These are phyloP conservation scores for Hyaloscypha bicolor DNA, from an alignment of 495 filamentous ascomycete species.

Conservation along the genomic window DNA sequence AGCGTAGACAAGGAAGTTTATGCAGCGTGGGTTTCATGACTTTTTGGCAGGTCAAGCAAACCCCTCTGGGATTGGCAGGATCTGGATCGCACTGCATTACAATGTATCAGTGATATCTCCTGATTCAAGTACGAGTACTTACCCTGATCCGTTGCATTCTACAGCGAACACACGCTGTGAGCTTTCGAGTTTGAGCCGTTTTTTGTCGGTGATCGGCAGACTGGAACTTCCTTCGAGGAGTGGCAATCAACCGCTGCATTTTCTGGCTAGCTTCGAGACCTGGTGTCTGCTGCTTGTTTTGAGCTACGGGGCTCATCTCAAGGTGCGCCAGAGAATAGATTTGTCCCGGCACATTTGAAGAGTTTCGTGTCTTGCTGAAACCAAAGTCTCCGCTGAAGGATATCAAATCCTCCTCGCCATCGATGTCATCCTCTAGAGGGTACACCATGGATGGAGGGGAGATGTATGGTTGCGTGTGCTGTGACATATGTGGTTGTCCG, in stretches of 20 bases:
- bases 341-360: neutral
- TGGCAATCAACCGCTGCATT: neutral
- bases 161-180: constrained; percentile 54
- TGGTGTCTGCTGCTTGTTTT: too few relatives aligned
- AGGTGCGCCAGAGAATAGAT: neutral
- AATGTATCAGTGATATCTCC: neutral
- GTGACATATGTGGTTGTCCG: neutral
- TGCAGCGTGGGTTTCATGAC: constrained; percentile 44
- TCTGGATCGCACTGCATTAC: constrained; percentile 48
- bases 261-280: neutral
- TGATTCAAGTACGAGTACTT: constrained; percentile 27
- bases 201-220: constrained; percentile 45
- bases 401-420: neutral
- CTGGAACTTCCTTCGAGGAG: constrained; percentile 48
- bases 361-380: neutral
- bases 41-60: constrained; percentile 51
- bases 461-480: neutral
- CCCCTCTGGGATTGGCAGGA: constrained; percentile 41
- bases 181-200: constrained; percentile 52
- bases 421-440: neutral
- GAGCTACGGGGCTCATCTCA: too few relatives aligned
- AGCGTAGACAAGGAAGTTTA: constrained; percentile 49
- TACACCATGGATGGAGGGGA: neutral
- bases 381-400: neutral
- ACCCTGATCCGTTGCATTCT: constrained; percentile 58